These are phyloP conservation scores for Silene vulgaris DNA, from an alignment of 179 eudicot genomes.

Conservation along the genomic window DNA sequence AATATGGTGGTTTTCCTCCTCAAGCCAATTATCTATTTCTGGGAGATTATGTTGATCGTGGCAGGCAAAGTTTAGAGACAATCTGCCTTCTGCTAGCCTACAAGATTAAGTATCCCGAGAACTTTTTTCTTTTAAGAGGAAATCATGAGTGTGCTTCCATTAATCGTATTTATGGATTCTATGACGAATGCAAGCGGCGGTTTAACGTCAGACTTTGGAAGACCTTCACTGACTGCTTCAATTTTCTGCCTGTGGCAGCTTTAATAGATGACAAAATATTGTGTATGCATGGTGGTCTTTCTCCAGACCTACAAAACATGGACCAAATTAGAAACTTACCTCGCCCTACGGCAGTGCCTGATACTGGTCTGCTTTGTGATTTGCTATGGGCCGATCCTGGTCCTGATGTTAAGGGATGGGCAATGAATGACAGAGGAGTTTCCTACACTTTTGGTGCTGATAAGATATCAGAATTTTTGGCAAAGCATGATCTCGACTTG, in stretches of 20 bases:
- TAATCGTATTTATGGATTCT: constrained; percentile 73
- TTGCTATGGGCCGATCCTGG: constrained; percentile 94
- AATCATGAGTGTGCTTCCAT: constrained; percentile 87
- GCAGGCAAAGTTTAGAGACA: constrained; percentile 75
- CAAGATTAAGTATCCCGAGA: constrained; percentile 75
- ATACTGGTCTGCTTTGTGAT: constrained; percentile 85
- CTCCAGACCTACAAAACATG: constrained; percentile 69
- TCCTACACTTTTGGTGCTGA: constrained; percentile 88
- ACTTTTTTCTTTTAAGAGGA: constrained; percentile 78
- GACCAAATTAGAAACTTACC: constrained; percentile 74
- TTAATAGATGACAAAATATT: constrained; percentile 71
- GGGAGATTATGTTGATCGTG: constrained; percentile 87
- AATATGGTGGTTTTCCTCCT: constrained; percentile 86
- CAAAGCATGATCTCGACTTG: constrained; percentile 81
- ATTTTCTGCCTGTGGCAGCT: constrained; percentile 85
- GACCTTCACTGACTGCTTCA: constrained; percentile 77
- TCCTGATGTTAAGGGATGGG: constrained; percentile 83
- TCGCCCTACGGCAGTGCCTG: constrained; percentile 81
- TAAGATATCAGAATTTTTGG: constrained; percentile 68
- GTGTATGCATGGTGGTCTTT: constrained; percentile 95
- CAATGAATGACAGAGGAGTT: constrained; percentile 92
- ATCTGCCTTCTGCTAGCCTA: constrained; percentile 84
- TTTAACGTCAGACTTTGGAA: constrained; percentile 85
- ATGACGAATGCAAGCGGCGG: constrained; percentile 77
- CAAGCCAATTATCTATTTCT: constrained; percentile 73